A percentile compares a stretch with the other conserved stretches of the same genome.
Conservation (phyloP, 208 protist species). For the Balamuthia mandrillaris region DNA sequence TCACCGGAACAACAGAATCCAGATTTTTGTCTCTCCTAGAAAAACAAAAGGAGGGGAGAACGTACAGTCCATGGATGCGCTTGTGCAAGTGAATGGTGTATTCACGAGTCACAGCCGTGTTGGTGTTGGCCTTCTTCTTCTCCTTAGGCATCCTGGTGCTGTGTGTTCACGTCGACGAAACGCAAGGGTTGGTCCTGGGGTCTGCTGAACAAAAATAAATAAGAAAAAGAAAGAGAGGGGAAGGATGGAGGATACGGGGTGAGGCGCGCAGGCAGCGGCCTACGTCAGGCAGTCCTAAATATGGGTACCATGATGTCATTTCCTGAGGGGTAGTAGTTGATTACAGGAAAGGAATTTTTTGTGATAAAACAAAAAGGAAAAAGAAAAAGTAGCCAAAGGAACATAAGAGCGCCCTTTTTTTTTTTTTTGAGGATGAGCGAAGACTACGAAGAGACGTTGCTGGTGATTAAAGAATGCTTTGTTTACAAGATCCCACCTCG, state of each 20-base stretch:
- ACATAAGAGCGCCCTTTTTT: neutral
- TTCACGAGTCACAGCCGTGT: slow-evolving; percentile 81
- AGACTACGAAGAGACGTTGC: slow-evolving; percentile 57
- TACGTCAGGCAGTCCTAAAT: too few relatives aligned
- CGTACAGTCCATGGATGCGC: slow-evolving; percentile 82
- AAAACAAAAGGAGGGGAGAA: neutral
- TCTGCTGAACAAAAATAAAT: too few relatives aligned
- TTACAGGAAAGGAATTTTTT: neutral
- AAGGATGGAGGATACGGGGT: too few relatives aligned
- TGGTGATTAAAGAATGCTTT: slow-evolving; percentile 66
- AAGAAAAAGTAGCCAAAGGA: too few relatives aligned
- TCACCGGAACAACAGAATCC: neutral
- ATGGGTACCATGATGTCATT: too few relatives aligned
- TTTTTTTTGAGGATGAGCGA: slow-evolving; percentile 30
- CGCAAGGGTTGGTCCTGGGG: too few relatives aligned
- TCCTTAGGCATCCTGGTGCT: too few relatives aligned
- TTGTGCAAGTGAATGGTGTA: slow-evolving; percentile 96
- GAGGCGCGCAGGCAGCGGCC: too few relatives aligned
- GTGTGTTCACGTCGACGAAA: too few relatives aligned
- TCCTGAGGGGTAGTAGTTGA: too few relatives aligned
- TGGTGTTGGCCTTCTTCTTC: slow-evolving; percentile 52
- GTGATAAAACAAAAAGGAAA: neutral
- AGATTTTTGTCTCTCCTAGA: neutral
- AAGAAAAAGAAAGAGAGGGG: too few relatives aligned
- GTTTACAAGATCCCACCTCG: slow-evolving; percentile 63